Percentiles rank a stretch among this genome's conserved stretches.
Conservation (phyloP, 805 yeast species). For the Suhomyces canberraensis region DNA sequence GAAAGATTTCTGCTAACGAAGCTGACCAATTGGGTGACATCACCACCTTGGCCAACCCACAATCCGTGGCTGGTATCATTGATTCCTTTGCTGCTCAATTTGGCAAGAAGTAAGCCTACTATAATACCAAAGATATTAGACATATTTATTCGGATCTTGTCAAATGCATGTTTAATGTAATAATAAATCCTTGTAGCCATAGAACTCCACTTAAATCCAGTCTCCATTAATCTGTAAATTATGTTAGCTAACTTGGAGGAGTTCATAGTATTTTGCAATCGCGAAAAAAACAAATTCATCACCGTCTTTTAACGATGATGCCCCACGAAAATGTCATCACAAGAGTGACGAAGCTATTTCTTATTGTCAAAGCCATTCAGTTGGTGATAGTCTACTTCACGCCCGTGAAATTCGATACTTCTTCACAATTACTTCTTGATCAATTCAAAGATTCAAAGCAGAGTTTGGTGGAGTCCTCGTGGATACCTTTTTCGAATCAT, state of each 20-base stretch:
- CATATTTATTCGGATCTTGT: background rate
- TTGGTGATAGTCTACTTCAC: conserved; percentile 32
- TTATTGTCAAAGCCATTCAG: conserved; percentile 36
- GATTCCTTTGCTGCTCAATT: conserved; percentile 37
- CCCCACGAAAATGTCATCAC: conserved; percentile 1
- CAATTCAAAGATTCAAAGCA: conserved; percentile 13
- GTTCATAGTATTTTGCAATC: no score
- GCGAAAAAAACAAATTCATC: no score
- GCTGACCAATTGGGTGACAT: conserved; percentile 81
- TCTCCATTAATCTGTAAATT: no score
- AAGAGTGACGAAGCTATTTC: conserved; percentile 16
- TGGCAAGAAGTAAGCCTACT: conserved; percentile 33
- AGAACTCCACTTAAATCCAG: no score
- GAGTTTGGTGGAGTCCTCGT: background rate
- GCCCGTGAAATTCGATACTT: conserved; percentile 50
- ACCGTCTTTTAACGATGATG: no score
- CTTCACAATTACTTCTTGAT: conserved; percentile 37
- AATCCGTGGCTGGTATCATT: conserved; percentile 65
- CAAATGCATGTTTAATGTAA: no score
- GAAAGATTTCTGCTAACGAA: conserved; percentile 72
- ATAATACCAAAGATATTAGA: background rate
- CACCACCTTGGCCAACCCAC: conserved; percentile 74
- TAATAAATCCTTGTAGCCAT: no score
- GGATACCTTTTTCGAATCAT: conserved; percentile 3
- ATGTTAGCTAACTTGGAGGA: no score